Evolutionary conservation across 257 asterid species (phyloP).

Genomic region (Nicotiana attenuata): DNA sequence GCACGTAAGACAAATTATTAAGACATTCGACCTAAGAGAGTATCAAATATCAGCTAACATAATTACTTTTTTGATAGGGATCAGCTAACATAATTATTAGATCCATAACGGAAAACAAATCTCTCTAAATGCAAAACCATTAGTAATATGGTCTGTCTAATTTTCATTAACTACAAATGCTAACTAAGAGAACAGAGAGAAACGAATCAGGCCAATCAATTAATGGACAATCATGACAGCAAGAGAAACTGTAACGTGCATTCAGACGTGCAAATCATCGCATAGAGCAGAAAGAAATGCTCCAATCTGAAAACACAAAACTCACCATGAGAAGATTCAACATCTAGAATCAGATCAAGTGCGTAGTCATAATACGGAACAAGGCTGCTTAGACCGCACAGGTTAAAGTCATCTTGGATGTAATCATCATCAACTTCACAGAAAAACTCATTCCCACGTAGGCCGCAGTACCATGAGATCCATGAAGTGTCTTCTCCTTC

Average conservation of each 20-base stretch:
- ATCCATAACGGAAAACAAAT: neutral
- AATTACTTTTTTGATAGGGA: neutral
- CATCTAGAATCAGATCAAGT: slow-evolving; percentile 51
- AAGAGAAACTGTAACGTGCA: neutral
- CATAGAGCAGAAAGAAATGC: neutral
- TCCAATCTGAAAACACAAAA: neutral
- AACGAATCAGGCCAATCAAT: neutral
- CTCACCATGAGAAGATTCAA: slow-evolving; percentile 56
- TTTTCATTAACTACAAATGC: neutral
- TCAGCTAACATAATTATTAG: neutral
- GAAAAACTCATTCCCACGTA: slow-evolving; percentile 55
- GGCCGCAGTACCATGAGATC: slow-evolving; percentile 57
- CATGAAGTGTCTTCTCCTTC: slow-evolving; percentile 56
- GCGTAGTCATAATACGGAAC: slow-evolving; percentile 54
- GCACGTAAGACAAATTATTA: neutral
- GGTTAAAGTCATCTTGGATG: slow-evolving; percentile 57
- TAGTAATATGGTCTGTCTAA: neutral
- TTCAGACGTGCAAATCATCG: neutral
- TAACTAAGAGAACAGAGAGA: neutral
- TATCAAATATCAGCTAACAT: neutral
- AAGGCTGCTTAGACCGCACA: slow-evolving; percentile 53
- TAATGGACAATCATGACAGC: neutral
- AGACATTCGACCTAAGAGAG: neutral
- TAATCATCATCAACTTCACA: slow-evolving; percentile 59
- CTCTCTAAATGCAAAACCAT: neutral